Evolutionary conservation across 169 alveolate species (phyloP).

Genomic region (Cyclospora cayetanensis): DNA sequence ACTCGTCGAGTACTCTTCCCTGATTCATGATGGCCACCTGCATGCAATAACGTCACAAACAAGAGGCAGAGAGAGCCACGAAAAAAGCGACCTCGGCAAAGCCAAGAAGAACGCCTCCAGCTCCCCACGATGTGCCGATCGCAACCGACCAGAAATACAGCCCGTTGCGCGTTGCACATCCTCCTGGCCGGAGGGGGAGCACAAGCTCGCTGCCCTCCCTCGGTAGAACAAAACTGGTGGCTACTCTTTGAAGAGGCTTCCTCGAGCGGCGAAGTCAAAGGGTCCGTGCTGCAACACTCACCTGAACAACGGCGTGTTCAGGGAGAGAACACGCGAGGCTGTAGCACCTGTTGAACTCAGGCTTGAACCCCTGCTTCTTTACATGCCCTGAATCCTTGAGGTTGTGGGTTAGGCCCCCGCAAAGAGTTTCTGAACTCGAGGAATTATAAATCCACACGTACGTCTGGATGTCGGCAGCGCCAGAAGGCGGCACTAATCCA

Average conservation of each 20-base stretch:
- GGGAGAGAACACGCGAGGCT: constrained; percentile 90
- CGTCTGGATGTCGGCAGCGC: constrained; percentile 83
- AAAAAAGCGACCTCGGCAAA: neutral
- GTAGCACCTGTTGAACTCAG: constrained; percentile 89
- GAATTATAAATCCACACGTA: constrained; percentile 84
- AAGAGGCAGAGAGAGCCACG: neutral
- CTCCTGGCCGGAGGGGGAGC: too few species aligned
- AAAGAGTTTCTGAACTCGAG: constrained; percentile 79
- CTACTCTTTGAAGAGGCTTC: too few species aligned
- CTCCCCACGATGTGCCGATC: too few species aligned
- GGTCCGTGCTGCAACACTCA: too few species aligned
- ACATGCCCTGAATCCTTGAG: constrained; percentile 84
- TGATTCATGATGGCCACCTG: constrained; percentile 83
- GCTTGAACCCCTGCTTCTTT: constrained; percentile 86
- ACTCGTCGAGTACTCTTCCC: constrained; percentile 88
- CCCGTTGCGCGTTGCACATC: too few species aligned
- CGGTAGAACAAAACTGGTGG: too few species aligned
- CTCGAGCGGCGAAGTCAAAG: too few species aligned
- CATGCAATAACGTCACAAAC: neutral
- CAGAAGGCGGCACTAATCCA: constrained; percentile 88
- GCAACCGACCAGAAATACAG: too few species aligned
- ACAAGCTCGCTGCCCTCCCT: too few species aligned
- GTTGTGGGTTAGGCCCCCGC: constrained; percentile 83
- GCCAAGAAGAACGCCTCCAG: neutral
- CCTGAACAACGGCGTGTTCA: constrained; percentile 87